These are phyloP conservation scores for Cordyceps javanica DNA, from an alignment of 2,329 filamentous ascomycete species.

Conservation along the genomic window DNA sequence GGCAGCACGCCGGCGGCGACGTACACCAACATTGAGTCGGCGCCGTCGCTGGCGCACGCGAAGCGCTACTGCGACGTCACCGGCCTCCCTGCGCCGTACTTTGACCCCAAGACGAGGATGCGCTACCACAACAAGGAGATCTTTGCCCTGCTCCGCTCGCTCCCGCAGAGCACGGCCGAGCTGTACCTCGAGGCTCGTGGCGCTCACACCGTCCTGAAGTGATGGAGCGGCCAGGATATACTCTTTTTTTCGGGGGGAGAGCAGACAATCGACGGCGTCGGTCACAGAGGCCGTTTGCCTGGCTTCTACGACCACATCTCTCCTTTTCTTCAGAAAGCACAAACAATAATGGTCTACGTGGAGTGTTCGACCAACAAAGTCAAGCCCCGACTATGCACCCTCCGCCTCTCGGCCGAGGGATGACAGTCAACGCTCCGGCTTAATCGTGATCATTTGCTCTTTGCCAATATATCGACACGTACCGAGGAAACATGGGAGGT, in stretches of 20 bases:
- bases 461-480: constrained; percentile 66
- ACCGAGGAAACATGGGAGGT: constrained; percentile 70
- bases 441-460: constrained; percentile 90
- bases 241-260: neutral
- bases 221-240: constrained; percentile 23
- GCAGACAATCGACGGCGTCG: neutral
- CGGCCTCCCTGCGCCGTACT: constrained; percentile 82
- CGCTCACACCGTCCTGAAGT: constrained; percentile 91
- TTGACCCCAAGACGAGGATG: constrained; percentile 89
- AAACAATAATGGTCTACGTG: neutral
- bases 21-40: constrained; percentile 95
- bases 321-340: neutral
- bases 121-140: constrained; percentile 92
- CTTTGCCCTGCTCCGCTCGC: constrained; percentile 71
- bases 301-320: neutral
- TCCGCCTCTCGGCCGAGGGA: constrained; percentile 68
- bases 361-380: constrained; percentile 84
- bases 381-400: constrained; percentile 89
- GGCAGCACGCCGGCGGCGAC: constrained; percentile 63
- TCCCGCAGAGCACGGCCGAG: constrained; percentile 80
- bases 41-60: constrained; percentile 77
- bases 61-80: constrained; percentile 96
- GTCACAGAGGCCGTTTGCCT: neutral
- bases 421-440: constrained; percentile 96
- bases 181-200: constrained; percentile 84